These are phyloP conservation scores for Neurospora sp. DNA, from an alignment of 495 filamentous ascomycete genomes.

Conservation along the genomic window DNA sequence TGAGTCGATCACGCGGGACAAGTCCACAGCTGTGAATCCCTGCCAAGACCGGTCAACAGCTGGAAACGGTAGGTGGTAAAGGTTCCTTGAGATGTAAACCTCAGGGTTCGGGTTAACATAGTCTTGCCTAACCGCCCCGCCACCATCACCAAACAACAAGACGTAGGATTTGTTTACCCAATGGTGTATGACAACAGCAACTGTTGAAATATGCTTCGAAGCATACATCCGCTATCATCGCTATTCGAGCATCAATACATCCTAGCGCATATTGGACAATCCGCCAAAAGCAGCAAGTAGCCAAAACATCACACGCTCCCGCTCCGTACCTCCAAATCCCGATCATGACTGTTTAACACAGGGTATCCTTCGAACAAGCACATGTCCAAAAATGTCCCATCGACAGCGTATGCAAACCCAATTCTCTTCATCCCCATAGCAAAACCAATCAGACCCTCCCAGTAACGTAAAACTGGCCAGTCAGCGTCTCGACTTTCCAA, in stretches of 20 bases:
- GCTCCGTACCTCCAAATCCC: neutral
- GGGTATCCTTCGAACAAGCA: neutral
- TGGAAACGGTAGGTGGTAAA: neutral
- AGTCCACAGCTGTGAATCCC: neutral
- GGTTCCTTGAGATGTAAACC: neutral
- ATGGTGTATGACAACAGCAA: neutral
- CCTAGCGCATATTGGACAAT: neutral
- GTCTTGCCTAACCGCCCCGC: neutral
- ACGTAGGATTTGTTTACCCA: neutral
- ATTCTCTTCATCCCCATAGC: neutral
- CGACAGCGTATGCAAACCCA: neutral
- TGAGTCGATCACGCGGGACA: neutral
- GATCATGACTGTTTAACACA: neutral
- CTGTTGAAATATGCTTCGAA: neutral
- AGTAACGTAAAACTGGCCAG: conserved; percentile 54
- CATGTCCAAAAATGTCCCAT: neutral
- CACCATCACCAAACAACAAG: neutral
- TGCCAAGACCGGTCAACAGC: neutral
- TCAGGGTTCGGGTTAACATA: neutral
- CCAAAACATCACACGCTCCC: neutral
- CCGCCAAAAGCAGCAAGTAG: neutral
- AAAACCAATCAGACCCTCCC: conserved; percentile 33
- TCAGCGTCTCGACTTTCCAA: conserved; percentile 66
- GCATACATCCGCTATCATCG: neutral
- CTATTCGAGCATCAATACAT: neutral